phyloP scores from a whole-genome alignment of 495 filamentous ascomycete genomes.

The Xylaria nigripes region DNA sequence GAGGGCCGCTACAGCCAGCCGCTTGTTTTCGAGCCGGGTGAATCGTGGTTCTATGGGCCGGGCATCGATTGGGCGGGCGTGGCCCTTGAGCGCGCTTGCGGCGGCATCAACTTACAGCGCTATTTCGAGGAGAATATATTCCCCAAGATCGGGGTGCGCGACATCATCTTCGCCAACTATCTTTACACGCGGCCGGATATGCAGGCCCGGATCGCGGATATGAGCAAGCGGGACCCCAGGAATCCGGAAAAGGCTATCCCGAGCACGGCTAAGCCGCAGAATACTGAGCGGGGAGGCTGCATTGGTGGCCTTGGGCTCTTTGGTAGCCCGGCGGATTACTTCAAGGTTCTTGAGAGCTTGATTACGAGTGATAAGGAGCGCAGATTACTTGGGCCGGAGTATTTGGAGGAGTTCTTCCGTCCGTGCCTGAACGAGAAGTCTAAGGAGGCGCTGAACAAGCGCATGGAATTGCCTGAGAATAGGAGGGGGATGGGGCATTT shows the following conservation, averaged over 20 bases:
- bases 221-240: constrained; percentile 8
- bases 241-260: constrained; percentile 1
- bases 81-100: constrained; percentile 10
- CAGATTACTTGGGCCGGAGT: not conserved
- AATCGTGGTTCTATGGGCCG: constrained; percentile 40
- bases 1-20: constrained; percentile 30
- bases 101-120: constrained; percentile 28
- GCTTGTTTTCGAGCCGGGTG: constrained; percentile 41
- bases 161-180: constrained; percentile 24
- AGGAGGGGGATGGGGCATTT: constrained; percentile 7
- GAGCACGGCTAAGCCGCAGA: constrained; percentile 5
- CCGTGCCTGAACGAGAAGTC: constrained; percentile 9
- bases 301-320: constrained; percentile 16
- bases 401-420: constrained; percentile 11
- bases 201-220: constrained; percentile 4
- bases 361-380: constrained; percentile 1
- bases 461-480: not conserved
- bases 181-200: constrained; percentile 7
- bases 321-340: constrained; percentile 8
- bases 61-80: constrained; percentile 45
- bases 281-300: constrained; percentile 11
- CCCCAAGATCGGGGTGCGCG: constrained; percentile 34
- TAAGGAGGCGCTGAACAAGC: constrained; percentile 2
- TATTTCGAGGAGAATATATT: constrained; percentile 42
- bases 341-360: constrained; percentile 10